These are phyloP conservation scores for Zasmidium angulare DNA, from an alignment of 2,329 filamentous ascomycete genomes.

Conservation along the genomic window DNA sequence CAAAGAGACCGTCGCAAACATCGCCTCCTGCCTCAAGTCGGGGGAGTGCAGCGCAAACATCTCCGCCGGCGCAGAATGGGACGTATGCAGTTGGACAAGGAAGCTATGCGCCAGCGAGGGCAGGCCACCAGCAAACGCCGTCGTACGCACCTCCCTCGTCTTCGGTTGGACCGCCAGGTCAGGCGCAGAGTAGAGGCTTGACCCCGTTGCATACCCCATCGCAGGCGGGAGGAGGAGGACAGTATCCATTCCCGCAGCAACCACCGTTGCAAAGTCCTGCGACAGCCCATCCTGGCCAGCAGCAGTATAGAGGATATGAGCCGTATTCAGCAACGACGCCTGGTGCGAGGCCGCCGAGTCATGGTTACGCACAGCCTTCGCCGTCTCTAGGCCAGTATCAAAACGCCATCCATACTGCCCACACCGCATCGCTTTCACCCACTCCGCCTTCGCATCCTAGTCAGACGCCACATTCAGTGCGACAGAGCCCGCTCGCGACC, in stretches of 20 bases:
- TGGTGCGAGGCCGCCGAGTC: conserved; percentile 26
- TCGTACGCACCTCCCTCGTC: conserved; percentile 22
- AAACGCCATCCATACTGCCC: conserved; percentile 12
- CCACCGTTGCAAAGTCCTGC: conserved; percentile 31
- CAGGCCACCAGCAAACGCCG: conserved; percentile 18
- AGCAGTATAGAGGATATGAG: conserved; percentile 22
- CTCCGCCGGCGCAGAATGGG: conserved; percentile 13
- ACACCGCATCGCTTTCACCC: conserved; percentile 31
- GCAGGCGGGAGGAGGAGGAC: conserved; percentile 21
- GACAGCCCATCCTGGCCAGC: conserved; percentile 20
- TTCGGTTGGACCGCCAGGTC: background rate
- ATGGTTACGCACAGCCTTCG: conserved; percentile 27
- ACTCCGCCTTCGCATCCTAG: conserved; percentile 35
- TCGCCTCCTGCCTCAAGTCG: conserved; percentile 7
- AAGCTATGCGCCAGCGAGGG: conserved; percentile 14
- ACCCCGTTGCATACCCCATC: conserved; percentile 32
- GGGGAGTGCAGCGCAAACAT: no score
- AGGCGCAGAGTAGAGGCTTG: conserved; percentile 23
- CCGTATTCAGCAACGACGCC: conserved; percentile 28
- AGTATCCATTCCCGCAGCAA: conserved; percentile 28
- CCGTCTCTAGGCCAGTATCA: conserved; percentile 22
- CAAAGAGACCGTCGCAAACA: conserved; percentile 20
- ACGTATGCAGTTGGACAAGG: conserved; percentile 6
- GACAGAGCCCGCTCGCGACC: conserved; percentile 31
- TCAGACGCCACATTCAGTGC: conserved; percentile 33